Evolutionary conservation across 257 asterid genomes (phyloP), one percentile per base, ranked within the genome.

Genomic region (Coffea eugenioides): DNA sequence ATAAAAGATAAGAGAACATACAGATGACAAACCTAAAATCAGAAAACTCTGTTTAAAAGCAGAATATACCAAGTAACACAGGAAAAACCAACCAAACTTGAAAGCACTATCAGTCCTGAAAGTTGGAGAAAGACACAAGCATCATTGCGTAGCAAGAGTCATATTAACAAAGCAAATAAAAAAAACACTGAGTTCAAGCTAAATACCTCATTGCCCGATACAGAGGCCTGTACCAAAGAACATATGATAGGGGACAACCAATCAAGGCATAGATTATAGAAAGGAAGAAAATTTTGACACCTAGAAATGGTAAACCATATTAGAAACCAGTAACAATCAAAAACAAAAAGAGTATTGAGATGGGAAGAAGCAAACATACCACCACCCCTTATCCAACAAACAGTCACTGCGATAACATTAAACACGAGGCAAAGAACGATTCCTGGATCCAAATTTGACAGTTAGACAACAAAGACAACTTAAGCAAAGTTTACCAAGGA

Each of bases 81-180:
- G 31, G 85, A 96, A 96, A 89, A 96, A 96, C 97, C 97, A 92
- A 74, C 98, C 88, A 87, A 96, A 96, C 82, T 89, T 96, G 82
- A 96, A 77, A 1, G 99, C 99, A 88, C 99, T 96, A 82, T 96
- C 97, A 45, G 94, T 92, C 93, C 99, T 96, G 94, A 77, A 88
- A 80, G 76, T 80, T 69, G 79, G 49, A 71, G 74, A 18, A 27
- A 81, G 51, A 64, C 15, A 77, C 18, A 49, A 77, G 48, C 15
- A 23, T 46, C 48, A 45, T 20, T 15, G 23, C 21, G 21, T 6
- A 61, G 69, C 45, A 74, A 77, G 27, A 36, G 57, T 59, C 66
- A 6, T 41, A 54, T 23, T 7, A 23, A 8, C 21, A 12, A 75
- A 49, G 57, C 12, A 67, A 10, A 78, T 45, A n/a, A 36, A 10